Evolutionary conservation across 768 basidiomycete species (phyloP).

Genomic region (Pisolithus sp.): DNA sequence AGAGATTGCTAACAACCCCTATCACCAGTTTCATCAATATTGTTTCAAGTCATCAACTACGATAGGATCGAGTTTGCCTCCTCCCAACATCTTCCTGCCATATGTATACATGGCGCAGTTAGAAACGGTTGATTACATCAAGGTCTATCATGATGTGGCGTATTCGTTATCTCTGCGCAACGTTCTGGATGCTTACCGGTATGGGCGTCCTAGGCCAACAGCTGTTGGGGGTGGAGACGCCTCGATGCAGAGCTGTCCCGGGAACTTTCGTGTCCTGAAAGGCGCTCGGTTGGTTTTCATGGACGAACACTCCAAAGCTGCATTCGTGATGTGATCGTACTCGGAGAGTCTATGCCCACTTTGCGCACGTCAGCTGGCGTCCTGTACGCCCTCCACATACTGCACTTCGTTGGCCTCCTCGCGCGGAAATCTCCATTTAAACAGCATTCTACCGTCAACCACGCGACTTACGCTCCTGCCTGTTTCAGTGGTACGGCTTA

Average conservation of each 20-base stretch:
- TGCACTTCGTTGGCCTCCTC: no score
- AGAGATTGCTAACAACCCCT: constrained; percentile 20
- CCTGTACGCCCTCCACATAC: background rate
- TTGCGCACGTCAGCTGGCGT: background rate
- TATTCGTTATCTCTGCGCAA: constrained; percentile 44
- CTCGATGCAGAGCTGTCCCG: constrained; percentile 7
- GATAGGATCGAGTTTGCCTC: background rate
- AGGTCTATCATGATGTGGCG: constrained; percentile 50
- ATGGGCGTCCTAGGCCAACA: constrained; percentile 14
- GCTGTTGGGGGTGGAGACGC: background rate
- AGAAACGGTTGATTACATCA: constrained; percentile 43
- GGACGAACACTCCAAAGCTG: constrained; percentile 41
- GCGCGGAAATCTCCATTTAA: no score
- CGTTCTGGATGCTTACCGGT: constrained; percentile 46
- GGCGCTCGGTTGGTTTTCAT: constrained; percentile 43
- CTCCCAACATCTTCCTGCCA: constrained; percentile 6
- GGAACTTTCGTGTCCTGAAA: constrained; percentile 41
- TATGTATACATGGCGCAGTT: constrained; percentile 19
- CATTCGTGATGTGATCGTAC: constrained; percentile 31
- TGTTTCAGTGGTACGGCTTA: no score
- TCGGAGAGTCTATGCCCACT: constrained; percentile 10
- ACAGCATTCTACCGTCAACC: no score
- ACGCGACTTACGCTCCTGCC: no score
- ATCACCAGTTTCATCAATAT: constrained; percentile 11
- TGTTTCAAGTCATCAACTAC: constrained; percentile 6